phyloP scores from a whole-genome alignment of 768 basidiomycete genomes.

The Lactarius deliciosus region DNA sequence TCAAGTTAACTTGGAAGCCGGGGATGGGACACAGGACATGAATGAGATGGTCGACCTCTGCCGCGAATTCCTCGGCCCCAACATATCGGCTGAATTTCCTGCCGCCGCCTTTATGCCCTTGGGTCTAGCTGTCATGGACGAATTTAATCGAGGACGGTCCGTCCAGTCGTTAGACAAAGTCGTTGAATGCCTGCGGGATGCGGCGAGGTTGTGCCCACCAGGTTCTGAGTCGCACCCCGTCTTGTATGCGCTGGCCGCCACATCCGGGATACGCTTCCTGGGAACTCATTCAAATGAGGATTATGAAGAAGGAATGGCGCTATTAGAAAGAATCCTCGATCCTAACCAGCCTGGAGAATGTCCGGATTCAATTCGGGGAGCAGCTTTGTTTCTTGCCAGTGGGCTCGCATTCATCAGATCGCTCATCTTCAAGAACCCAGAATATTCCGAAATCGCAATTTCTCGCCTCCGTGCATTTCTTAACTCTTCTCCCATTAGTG shows the following conservation, averaged over 20 bases:
- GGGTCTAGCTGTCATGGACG: neutral
- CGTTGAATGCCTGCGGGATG: neutral
- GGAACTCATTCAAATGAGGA: neutral
- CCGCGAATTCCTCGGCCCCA: neutral
- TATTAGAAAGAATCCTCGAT: neutral
- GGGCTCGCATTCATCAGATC: neutral
- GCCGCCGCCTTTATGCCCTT: neutral
- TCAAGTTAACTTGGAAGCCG: neutral
- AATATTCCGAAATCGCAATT: constrained; percentile 8
- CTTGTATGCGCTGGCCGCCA: rapidly evolving
- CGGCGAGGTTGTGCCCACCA: neutral
- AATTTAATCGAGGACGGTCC: no score
- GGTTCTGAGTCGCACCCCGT: neutral
- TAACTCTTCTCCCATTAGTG: neutral
- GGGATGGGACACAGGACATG: neutral
- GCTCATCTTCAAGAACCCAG: neutral
- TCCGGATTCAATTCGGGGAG: neutral
- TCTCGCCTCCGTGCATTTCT: neutral
- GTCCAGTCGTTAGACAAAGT: neutral
- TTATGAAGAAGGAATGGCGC: constrained; percentile 7
- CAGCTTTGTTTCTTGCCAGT: no score
- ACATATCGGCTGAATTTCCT: neutral
- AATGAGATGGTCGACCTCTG: neutral
- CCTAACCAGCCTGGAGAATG: neutral
- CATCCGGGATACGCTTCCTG: rapidly evolving